Conservation (phyloP, 306 rosid species). For the Glycine tomentella region DNA sequence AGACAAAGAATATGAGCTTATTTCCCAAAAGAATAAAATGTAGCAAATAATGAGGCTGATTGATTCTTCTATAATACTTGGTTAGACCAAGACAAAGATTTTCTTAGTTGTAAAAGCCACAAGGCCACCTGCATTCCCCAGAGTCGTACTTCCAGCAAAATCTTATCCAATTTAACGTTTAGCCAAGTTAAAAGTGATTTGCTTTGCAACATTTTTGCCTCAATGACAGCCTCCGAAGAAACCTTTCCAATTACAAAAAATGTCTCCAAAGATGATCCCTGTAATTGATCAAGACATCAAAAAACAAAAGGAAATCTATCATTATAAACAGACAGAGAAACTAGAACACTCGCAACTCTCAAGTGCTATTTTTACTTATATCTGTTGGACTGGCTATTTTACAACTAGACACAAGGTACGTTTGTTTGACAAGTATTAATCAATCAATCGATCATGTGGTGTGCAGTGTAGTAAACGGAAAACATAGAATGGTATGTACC, state of each 20-base stretch:
- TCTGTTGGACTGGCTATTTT: not conserved
- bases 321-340: constrained; percentile 19
- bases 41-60: constrained; percentile 32
- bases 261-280: constrained; percentile 87
- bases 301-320: not conserved
- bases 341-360: constrained; percentile 16
- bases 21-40: constrained; percentile 37
- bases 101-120: constrained; percentile 76
- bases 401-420: constrained; percentile 37
- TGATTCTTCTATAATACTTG: constrained; percentile 33
- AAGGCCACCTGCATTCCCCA: constrained; percentile 75
- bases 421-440: constrained; percentile 37
- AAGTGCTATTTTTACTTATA: constrained; percentile 6
- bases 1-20: constrained; percentile 60
- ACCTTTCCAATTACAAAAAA: constrained; percentile 85
- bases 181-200: constrained; percentile 69
- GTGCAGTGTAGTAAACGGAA: constrained; percentile 38
- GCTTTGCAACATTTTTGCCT: constrained; percentile 66
- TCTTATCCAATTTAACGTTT: constrained; percentile 62
- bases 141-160: constrained; percentile 74
- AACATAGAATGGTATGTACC: constrained; percentile 61
- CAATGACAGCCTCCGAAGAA: constrained; percentile 87
- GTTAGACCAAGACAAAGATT: constrained; percentile 59
- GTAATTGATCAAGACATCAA: constrained; percentile 62
- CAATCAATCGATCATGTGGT: constrained; percentile 13